Conservation (phyloP, 345 rosid species). For the Physaria fendleri region DNA sequence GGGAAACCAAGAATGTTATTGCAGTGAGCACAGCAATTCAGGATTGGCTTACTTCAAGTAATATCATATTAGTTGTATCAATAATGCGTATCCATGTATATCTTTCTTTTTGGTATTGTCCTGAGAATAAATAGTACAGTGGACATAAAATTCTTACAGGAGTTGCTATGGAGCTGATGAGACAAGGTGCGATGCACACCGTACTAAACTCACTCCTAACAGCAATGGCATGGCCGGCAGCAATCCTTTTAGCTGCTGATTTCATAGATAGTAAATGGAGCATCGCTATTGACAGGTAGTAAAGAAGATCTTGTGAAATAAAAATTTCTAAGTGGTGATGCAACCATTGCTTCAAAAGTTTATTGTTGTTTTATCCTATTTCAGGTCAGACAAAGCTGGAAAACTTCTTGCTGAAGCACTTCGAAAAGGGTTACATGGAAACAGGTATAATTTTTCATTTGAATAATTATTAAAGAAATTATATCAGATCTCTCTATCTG, state of each 20-base stretch:
- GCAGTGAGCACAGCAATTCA: conserved; percentile 97
- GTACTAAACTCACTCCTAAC: conserved; percentile 61
- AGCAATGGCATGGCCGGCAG: conserved; percentile 89
- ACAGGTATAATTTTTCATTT: no score
- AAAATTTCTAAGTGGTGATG: background rate
- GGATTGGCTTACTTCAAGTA: conserved; percentile 99
- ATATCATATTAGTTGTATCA: conserved; percentile 31
- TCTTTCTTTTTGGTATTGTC: background rate
- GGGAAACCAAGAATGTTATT: conserved; percentile 86
- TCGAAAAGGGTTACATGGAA: conserved; percentile 82
- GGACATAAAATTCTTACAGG: conserved; percentile 39
- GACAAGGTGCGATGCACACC: conserved; percentile 87
- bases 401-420: conserved; percentile 86
- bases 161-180: conserved; percentile 75
- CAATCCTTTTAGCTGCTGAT: conserved; percentile 65
- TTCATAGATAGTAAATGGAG: conserved; percentile 90
- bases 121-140: conserved; percentile 13
- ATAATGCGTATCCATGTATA: background rate
- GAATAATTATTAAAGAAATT: background rate
- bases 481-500: background rate
- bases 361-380: conserved; percentile 12
- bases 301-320: background rate
- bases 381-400: conserved; percentile 92
- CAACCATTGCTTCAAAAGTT: background rate
- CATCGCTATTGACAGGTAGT: conserved; percentile 80